Conservation (phyloP, 1,284 basidiomycete species). For the Marasmius fiardii region DNA sequence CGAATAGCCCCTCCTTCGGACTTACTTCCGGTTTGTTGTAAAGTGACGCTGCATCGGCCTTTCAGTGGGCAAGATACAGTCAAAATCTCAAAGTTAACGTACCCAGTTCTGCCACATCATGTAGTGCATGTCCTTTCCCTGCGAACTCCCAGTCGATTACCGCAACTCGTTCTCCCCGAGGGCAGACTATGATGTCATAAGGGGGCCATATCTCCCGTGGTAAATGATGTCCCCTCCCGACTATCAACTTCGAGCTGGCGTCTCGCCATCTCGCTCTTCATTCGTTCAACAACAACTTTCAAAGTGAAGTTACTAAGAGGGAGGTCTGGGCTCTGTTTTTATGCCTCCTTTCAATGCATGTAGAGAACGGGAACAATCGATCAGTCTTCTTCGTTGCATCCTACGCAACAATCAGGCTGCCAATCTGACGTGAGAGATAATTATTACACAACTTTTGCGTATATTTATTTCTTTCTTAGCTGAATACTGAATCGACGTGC, state of each 20-base stretch:
- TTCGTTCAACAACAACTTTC: not conserved
- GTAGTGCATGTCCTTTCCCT: not conserved
- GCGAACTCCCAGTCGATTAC: conserved; percentile 8
- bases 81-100: not conserved
- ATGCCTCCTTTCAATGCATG: too few relatives aligned
- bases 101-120: conserved; percentile 6
- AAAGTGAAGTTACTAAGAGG: not conserved
- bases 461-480: too few relatives aligned
- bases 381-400: too few relatives aligned
- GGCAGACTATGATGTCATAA: not conserved
- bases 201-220: not conserved
- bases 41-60: not conserved
- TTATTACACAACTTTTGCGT: too few relatives aligned
- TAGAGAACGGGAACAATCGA: too few relatives aligned
- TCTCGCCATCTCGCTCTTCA: not conserved
- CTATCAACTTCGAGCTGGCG: not conserved
- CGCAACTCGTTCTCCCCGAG: not conserved
- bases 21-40: not conserved
- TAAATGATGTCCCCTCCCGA: not conserved
- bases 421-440: too few relatives aligned
- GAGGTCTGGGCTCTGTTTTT: not conserved
- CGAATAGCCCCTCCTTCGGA: not conserved
- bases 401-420: too few relatives aligned
- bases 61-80: not conserved
- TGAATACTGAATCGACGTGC: too few relatives aligned